Evolutionary conservation across 164 flowering plant species (phyloP).

Genomic region (Nelumbo lutea): DNA sequence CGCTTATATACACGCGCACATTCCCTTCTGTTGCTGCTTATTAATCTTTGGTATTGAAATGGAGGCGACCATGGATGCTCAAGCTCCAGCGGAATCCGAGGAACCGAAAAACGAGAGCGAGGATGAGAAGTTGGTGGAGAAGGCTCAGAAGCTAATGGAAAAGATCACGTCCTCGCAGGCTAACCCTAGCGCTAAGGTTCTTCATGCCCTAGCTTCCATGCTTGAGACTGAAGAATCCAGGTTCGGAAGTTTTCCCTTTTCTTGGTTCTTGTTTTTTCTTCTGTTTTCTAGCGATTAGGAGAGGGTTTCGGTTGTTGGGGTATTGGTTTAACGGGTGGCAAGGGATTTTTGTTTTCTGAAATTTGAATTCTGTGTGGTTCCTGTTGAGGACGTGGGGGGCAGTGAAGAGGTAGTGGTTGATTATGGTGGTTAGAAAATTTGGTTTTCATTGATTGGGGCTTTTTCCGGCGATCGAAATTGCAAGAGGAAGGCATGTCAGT

Average conservation of each 20-base stretch:
- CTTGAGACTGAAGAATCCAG: conserved; percentile 77
- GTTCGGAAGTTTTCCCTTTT: conserved; percentile 21
- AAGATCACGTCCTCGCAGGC: conserved; percentile 40
- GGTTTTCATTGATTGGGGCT: not conserved
- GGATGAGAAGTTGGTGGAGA: conserved; percentile 26
- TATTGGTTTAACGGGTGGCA: not conserved
- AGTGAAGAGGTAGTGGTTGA: not conserved
- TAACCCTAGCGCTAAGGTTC: conserved; percentile 62
- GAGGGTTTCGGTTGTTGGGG: not conserved
- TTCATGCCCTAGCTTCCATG: conserved; percentile 80
- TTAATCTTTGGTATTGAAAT: not conserved
- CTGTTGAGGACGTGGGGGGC: not conserved
- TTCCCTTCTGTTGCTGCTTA: too few species aligned
- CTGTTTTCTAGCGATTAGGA: not conserved
- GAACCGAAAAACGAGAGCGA: conserved; percentile 18
- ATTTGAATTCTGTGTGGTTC: not conserved
- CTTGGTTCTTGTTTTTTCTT: not conserved
- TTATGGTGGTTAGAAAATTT: not conserved
- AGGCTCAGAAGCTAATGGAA: conserved; percentile 43
- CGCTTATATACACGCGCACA: not conserved
- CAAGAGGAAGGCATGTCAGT: not conserved
- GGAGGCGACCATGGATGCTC: conserved; percentile 11
- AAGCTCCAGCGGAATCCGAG: conserved; percentile 14
- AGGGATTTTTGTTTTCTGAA: not conserved
- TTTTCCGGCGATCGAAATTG: not conserved